phyloP scores from a whole-genome alignment of 176 grass and related monocot species.

The Melocanna baccifera region DNA sequence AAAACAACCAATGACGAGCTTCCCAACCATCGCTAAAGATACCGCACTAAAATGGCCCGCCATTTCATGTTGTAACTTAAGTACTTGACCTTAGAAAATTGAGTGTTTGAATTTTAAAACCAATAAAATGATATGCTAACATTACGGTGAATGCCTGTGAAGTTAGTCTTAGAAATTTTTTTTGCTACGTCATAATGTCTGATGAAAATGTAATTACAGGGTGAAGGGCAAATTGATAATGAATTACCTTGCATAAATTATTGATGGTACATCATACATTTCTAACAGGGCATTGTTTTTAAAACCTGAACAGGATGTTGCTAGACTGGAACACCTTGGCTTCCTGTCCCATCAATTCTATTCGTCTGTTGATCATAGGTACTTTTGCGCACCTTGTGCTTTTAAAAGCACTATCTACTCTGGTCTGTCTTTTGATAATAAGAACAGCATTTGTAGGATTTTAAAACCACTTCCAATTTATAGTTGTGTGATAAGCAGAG shows the following conservation, averaged over 20 bases:
- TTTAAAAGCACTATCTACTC: slow-evolving; percentile 6
- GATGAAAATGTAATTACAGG: neutral
- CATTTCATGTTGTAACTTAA: neutral
- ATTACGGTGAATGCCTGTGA: neutral
- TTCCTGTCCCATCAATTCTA: neutral
- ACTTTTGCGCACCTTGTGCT: neutral
- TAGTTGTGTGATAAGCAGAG: neutral
- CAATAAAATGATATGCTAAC: neutral
- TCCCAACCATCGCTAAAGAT: neutral
- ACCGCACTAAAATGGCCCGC: neutral
- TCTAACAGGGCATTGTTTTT: neutral
- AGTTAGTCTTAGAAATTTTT: neutral
- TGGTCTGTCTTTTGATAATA: neutral
- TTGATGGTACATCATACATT: neutral
- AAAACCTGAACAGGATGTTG: slow-evolving; percentile 17
- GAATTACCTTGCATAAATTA: neutral
- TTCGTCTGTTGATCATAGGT: slow-evolving; percentile 43
- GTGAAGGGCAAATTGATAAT: neutral
- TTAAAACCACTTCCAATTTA: neutral
- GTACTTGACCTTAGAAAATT: neutral
- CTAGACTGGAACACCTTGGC: slow-evolving; percentile 12
- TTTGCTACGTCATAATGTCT: neutral
- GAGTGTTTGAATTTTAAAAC: neutral
- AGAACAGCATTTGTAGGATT: neutral
- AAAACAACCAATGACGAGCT: neutral